Conservation (phyloP, 78 protist species). For the Speleostelium caveatum region DNA sequence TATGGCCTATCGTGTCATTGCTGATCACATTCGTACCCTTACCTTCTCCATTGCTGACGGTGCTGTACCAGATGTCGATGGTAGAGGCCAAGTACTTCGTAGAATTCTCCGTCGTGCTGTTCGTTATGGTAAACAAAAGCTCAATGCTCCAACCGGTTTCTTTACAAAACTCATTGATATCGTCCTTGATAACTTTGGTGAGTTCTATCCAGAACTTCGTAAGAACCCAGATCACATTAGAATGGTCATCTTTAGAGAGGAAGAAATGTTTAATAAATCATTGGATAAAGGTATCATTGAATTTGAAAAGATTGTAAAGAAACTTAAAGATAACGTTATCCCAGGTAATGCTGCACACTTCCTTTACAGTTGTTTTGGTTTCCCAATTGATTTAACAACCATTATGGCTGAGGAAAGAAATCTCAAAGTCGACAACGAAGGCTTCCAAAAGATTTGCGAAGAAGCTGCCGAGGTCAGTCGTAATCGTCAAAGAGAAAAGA, state of each 20-base stretch:
- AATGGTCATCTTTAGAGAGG: constrained; percentile 91
- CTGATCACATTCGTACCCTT: constrained; percentile 98
- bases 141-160: constrained; percentile 92
- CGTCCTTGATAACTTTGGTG: constrained; percentile 88
- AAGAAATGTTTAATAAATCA: constrained; percentile 84
- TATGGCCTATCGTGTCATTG: constrained; percentile 99
- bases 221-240: constrained; percentile 22
- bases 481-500: constrained; percentile 71
- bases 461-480: constrained; percentile 65
- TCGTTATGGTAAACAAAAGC: constrained; percentile 93
- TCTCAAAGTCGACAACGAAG: constrained; percentile 85
- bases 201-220: constrained; percentile 90
- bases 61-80: constrained; percentile 90
- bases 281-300: constrained; percentile 80
- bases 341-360: constrained; percentile 86
- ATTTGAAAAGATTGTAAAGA: constrained; percentile 80
- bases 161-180: constrained; percentile 86
- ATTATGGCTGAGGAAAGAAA: constrained; percentile 96
- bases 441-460: constrained; percentile 69
- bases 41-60: constrained; percentile 98
- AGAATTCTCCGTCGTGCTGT: constrained; percentile 97
- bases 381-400: constrained; percentile 95
- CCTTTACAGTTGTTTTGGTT: constrained; percentile 96
- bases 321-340: constrained; percentile 24
- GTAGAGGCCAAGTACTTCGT: constrained; percentile 96